Conservation (phyloP, 139 green algal genomes). For the Picochlorum sp. region DNA sequence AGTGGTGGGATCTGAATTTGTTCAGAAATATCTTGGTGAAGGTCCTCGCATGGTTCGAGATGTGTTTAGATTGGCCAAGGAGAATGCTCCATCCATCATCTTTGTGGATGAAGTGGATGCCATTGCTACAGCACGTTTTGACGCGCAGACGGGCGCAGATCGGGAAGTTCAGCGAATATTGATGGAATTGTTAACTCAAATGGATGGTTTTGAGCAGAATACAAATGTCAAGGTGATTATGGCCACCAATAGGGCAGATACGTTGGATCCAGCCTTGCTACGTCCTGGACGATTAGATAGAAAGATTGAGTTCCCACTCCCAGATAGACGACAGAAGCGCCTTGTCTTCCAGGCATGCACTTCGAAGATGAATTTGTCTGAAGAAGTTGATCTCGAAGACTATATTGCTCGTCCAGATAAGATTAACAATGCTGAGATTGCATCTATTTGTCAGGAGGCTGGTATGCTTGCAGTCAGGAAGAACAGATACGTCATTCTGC, state of each 20-base stretch:
- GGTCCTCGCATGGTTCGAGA: slow-evolving; percentile 96
- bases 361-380: slow-evolving; percentile 91
- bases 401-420: slow-evolving; percentile 95
- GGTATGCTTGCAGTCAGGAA: slow-evolving; percentile 89
- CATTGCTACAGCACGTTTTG: slow-evolving; percentile 95
- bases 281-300: slow-evolving; percentile 91
- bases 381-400: slow-evolving; percentile 98
- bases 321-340: slow-evolving; percentile 94
- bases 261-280: slow-evolving; percentile 92
- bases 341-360: slow-evolving; percentile 99
- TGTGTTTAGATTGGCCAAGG: slow-evolving; percentile 96
- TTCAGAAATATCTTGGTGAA: slow-evolving; percentile 99
- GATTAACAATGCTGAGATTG: slow-evolving; percentile 93
- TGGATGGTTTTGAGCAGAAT: slow-evolving; percentile 98
- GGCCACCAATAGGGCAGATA: slow-evolving; percentile 97
- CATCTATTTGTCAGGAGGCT: slow-evolving; percentile 81
- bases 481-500: slow-evolving; percentile 97
- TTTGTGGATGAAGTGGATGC: slow-evolving; percentile 98
- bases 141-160: slow-evolving; percentile 92
- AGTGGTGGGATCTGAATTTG: slow-evolving; percentile 96
- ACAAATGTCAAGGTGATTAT: slow-evolving; percentile 97
- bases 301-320: slow-evolving; percentile 99
- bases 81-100: slow-evolving; percentile 96
- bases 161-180: slow-evolving; percentile 98
- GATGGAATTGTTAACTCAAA: slow-evolving; percentile 99